Percentiles rank a stretch among this genome's conserved stretches.
Conservation (phyloP, 257 asterid genomes). For the Penstemon eatonii region DNA sequence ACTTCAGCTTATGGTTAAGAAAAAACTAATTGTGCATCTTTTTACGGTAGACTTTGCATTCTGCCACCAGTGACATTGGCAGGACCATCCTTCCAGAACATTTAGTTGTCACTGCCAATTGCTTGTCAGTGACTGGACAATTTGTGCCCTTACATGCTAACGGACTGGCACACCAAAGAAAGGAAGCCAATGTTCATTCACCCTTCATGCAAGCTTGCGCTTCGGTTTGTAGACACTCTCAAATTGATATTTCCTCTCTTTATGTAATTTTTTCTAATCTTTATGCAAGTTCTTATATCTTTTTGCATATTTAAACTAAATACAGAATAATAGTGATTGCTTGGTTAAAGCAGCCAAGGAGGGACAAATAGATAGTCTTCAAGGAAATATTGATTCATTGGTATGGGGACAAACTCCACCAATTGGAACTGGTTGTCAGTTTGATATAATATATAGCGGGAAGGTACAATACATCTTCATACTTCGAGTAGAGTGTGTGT, state of each 20-base stretch:
- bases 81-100: constrained; percentile 82
- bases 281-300: constrained; percentile 16
- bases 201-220: constrained; percentile 87
- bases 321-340: constrained; percentile 73
- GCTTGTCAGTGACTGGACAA: constrained; percentile 77
- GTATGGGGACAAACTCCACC: constrained; percentile 88
- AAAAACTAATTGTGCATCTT: constrained; percentile 33
- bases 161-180: constrained; percentile 81
- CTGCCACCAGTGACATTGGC: constrained; percentile 73
- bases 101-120: constrained; percentile 69
- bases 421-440: constrained; percentile 71
- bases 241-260: constrained; percentile 14
- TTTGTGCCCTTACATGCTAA: constrained; percentile 66
- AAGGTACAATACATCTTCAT: constrained; percentile 48
- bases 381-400: constrained; percentile 78
- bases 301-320: constrained; percentile 27
- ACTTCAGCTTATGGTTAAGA: too few species aligned
- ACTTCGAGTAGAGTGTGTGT: constrained; percentile 14
- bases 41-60: constrained; percentile 61
- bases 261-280: constrained; percentile 14
- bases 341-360: constrained; percentile 74
- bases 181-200: constrained; percentile 50
- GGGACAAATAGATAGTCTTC: constrained; percentile 64
- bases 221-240: constrained; percentile 49
- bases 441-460: constrained; percentile 58